Conservation (phyloP, 2,329 filamentous ascomycete genomes). For the Penicillium italicum region DNA sequence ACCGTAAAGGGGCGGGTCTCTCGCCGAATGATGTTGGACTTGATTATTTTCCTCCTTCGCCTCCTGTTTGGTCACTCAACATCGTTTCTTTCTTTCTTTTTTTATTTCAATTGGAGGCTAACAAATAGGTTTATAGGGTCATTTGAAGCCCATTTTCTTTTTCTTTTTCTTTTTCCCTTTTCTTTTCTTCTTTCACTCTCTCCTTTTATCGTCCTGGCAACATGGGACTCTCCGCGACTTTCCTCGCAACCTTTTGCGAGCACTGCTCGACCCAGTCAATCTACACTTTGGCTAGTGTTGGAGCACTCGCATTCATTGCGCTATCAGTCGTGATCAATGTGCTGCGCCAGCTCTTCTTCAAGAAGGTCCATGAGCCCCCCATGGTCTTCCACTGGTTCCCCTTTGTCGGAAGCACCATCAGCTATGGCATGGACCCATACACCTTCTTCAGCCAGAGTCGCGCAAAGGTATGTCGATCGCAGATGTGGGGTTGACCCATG, state of each 20-base stretch:
- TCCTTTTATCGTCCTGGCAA: background rate
- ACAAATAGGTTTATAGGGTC: background rate
- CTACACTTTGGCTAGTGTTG: conserved; percentile 46
- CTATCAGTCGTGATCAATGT: conserved; percentile 72
- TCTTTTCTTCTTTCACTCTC: background rate
- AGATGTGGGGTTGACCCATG: background rate
- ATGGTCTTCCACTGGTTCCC: conserved; percentile 64
- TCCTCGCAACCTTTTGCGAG: conserved; percentile 45
- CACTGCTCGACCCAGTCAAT: conserved; percentile 47
- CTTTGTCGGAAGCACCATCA: conserved; percentile 83
- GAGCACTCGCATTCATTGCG: conserved; percentile 48
- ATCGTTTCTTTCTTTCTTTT: background rate
- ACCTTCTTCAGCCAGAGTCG: conserved; percentile 62
- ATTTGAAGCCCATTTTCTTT: background rate
- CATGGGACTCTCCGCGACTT: conserved; percentile 53
- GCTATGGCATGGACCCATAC: conserved; percentile 83
- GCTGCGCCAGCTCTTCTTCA: conserved; percentile 71
- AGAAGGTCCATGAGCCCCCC: conserved; percentile 73
- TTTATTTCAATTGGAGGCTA: background rate
- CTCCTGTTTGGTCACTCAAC: conserved; percentile 2
- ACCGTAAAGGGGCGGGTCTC: conserved; percentile 13
- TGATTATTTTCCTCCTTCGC: conserved; percentile 19
- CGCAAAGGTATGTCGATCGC: conserved; percentile 60
- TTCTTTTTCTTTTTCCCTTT: background rate
- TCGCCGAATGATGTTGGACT: conserved; percentile 23